Evolutionary conservation across 805 yeast species (phyloP), one percentile per base, ranked within the genome.

Genomic region (Lachancea sp.): DNA sequence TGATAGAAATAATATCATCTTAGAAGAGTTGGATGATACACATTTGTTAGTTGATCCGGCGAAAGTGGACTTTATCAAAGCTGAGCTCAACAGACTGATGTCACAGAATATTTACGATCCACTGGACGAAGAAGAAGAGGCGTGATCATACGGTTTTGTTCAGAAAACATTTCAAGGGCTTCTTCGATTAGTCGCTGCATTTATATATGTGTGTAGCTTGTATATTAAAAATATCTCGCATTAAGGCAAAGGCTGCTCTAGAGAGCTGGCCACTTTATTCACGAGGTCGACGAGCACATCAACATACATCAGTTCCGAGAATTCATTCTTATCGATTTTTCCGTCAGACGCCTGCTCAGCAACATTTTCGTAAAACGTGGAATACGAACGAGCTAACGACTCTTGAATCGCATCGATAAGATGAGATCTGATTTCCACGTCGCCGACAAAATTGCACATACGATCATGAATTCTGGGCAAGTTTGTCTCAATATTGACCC

Each of bases 101-200:
- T 80, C 95, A 1, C 81, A 85, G 62, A 93, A 91, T 60, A 81
- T 91, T 1, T 91, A 85, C 65, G 82, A 86, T 56, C 93, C 96
- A 2, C 63, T 82, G 50, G 91, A 85, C 20, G 95, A 82, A 13
- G 90, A 82, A 44, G 81, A 67, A 53, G 42, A 38, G 29, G 19
- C 42, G 7, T 38, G 30, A 66, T 54, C 36, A 55, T 52, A 15
- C 7, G 29, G 11, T 8, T 8, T 11, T 11, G 29, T 7, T 26
- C 11, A 11, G 29, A 13, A 11, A 29, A 29, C 11, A 4, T 29
- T 29, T 29, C 31, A 29, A 29, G 25, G 25, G 25, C 8, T 22
- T 22, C 25, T 4, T 22, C 8, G 25, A 22, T 8, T 22, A 6
- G 25, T n/a, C n/a, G n/a, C n/a, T n/a, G n/a, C n/a, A n/a, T n/a